Base-by-base conservation (phyloP, 2,329 filamentous ascomycete genomes). In the Aspergillus pseudonomiae region DNA sequence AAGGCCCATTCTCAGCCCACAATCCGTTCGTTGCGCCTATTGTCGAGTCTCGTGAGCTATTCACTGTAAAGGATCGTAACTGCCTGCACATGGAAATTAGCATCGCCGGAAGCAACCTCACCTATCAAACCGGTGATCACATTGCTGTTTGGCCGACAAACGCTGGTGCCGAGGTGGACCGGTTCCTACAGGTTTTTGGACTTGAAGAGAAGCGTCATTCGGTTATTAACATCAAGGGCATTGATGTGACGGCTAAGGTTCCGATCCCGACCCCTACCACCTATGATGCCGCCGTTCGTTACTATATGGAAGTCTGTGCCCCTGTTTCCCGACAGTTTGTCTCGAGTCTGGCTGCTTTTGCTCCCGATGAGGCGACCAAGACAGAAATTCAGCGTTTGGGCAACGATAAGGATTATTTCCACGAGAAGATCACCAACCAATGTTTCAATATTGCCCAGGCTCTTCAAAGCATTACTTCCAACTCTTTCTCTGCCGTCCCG, bases 61-160 rank as follows among this genome's bases (percentile, higher is more conserved):
- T 99, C 83, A 89, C 85, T 57, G 90, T 91, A 79, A 92, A 93
- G 79, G 92, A 93, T 74, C 87, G 96, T 66, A 97, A 98, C 84
- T 99, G 95, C 77, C 84, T 99, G 69, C 96, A 99, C 80, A 89
- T 98, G 86, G 96, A 99, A 79, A 88, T 99, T 68, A 93, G 96
- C 76, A 88, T 99, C 71, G 91, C 89, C 73, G 92, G 88, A 71
- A 97, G 94, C 59, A 96, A 96, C 77, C 84, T 99, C 67, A 88
- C 86, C 52, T 99, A 99, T 83, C 93, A 96, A 72, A 99, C 95
- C 59, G 95, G 95, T 77, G 96, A 99, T 76, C 96, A 99, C 79
- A 91, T 99, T 74, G 95, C 95, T 48, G 82, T 99, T 73, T 99
- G 96, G 96, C 95, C 96, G 43, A 97, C 93, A 57, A 99, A 99